Conservation (phyloP, 805 yeast species). For the Starmerella scarabaei region DNA sequence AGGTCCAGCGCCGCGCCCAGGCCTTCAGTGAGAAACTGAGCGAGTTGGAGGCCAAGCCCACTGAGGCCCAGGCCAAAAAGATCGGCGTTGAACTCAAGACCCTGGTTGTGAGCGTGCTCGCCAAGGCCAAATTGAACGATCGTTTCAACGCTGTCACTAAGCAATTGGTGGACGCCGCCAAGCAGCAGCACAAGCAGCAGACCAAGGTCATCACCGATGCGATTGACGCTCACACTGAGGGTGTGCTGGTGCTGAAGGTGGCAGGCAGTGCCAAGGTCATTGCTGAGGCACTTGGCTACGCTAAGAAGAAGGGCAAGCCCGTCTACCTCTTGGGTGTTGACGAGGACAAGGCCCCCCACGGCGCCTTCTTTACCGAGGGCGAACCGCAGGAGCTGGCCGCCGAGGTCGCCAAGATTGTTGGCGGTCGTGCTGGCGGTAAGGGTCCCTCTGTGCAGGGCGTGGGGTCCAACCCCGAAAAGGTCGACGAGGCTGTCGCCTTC, state of each 20-base stretch:
- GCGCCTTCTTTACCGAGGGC: slow-evolving; percentile 75
- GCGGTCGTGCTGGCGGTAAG: slow-evolving; percentile 98
- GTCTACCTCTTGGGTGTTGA: slow-evolving; percentile 35
- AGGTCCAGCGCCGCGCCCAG: slow-evolving; percentile 71
- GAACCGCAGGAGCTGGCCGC: slow-evolving; percentile 65
- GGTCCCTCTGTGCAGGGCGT: slow-evolving; percentile 94
- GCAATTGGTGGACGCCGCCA: slow-evolving; percentile 73
- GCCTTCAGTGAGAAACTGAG: slow-evolving; percentile 54
- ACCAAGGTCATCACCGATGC: slow-evolving; percentile 66
- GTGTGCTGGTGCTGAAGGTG: slow-evolving; percentile 54
- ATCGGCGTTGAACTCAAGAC: slow-evolving; percentile 74
- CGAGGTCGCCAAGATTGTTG: slow-evolving; percentile 58
- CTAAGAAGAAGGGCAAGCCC: slow-evolving; percentile 27
- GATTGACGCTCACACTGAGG: slow-evolving; percentile 53
- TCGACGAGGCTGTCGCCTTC: slow-evolving; percentile 60
- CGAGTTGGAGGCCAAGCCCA: slow-evolving; percentile 49
- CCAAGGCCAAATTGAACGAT: slow-evolving; percentile 62
- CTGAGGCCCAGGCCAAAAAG: slow-evolving; percentile 69
- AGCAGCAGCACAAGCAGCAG: slow-evolving; percentile 79
- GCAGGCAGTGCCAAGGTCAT: slow-evolving; percentile 75
- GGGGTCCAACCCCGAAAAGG: slow-evolving; percentile 68
- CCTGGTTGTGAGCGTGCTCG: slow-evolving; percentile 65
- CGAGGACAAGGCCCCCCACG: slow-evolving; percentile 74
- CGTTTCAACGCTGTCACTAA: slow-evolving; percentile 72
- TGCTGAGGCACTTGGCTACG: slow-evolving; percentile 76